phyloP scores from a whole-genome alignment of 2,329 filamentous ascomycete species.

The Colletotrichum simmondsii region DNA sequence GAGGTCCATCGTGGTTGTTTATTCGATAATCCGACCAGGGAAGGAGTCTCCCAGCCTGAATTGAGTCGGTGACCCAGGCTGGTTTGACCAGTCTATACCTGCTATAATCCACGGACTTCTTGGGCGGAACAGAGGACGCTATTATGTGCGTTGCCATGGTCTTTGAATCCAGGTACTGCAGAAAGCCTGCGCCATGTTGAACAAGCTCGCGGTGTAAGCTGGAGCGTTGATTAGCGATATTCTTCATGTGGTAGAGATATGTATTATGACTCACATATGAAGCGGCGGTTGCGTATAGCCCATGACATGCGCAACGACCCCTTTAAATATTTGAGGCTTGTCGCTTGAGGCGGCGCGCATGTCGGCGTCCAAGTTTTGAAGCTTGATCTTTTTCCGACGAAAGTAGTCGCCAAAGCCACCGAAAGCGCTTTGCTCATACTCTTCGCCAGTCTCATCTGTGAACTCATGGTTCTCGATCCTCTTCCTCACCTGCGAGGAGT shows the following conservation, averaged over 20 bases:
- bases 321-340: slow-evolving; percentile 88
- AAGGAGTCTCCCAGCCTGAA: slow-evolving; percentile 81
- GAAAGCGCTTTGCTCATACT: slow-evolving; percentile 89
- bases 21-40: slow-evolving; percentile 90
- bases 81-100: slow-evolving; percentile 94
- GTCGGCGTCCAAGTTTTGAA: slow-evolving; percentile 92
- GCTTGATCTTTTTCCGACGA: slow-evolving; percentile 93
- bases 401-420: slow-evolving; percentile 94
- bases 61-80: slow-evolving; percentile 92
- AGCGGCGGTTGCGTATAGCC: slow-evolving; percentile 96
- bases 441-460: slow-evolving; percentile 82
- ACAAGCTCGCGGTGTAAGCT: slow-evolving; percentile 87
- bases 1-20: slow-evolving; percentile 79
- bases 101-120: slow-evolving; percentile 89
- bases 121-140: slow-evolving; percentile 87
- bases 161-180: slow-evolving; percentile 95
- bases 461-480: slow-evolving; percentile 77
- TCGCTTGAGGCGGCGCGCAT: slow-evolving; percentile 75
- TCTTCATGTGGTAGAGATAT: too few relatives aligned
- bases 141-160: slow-evolving; percentile 97
- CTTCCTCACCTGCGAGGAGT: slow-evolving; percentile 71
- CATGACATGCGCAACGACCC: slow-evolving; percentile 90
- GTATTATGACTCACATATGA: slow-evolving; percentile 68
- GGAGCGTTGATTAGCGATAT: not conserved
- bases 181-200: slow-evolving; percentile 90